Conservation (phyloP, 768 basidiomycete species). For the Phaffia australis region DNA sequence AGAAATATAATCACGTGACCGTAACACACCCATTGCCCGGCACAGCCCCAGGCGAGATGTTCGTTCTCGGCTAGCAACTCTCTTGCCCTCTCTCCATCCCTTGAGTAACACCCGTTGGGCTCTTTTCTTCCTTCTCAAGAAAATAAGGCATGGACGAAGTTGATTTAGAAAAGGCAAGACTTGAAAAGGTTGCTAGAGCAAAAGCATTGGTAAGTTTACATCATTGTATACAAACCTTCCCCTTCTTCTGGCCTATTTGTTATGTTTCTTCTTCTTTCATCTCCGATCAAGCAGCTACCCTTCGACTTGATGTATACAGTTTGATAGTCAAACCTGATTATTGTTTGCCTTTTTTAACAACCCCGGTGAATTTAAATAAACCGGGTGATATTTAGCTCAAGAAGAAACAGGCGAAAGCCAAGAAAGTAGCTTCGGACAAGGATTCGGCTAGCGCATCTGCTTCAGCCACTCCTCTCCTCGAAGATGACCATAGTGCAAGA, state of each 20-base stretch:
- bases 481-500: constrained; percentile 11
- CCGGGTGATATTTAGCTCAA: background rate
- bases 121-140: background rate
- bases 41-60: too few relatives aligned
- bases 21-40: too few relatives aligned
- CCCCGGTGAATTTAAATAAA: background rate
- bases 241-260: background rate
- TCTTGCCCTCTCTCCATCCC: too few relatives aligned
- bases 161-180: constrained; percentile 6
- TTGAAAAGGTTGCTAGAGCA: constrained; percentile 19
- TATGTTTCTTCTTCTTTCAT: background rate
- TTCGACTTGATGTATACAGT: background rate
- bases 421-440: constrained; percentile 10
- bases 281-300: background rate
- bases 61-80: too few relatives aligned
- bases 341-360: background rate
- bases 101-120: too few relatives aligned
- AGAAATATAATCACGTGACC: too few relatives aligned
- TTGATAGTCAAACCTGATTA: too few relatives aligned
- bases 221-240: background rate
- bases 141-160: constrained; percentile 14
- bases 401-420: constrained; percentile 16
- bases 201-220: constrained; percentile 13
- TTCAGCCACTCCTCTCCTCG: constrained; percentile 6
- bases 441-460: background rate